Base-by-base conservation (phyloP, 83 land plant species). In the Diphasiastrum complanatum region DNA sequence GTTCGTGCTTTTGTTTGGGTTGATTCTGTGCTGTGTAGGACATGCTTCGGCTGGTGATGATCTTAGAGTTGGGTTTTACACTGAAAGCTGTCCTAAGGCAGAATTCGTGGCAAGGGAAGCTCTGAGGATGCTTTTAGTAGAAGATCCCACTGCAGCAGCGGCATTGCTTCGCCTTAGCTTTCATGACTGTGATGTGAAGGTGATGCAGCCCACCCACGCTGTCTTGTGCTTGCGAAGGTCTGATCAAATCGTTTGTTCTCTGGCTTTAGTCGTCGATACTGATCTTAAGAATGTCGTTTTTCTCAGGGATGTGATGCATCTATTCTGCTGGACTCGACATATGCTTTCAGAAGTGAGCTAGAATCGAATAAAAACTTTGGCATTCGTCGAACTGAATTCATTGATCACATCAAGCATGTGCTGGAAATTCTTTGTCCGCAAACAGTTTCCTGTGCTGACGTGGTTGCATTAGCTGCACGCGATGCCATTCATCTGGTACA, bases 81-180 rank as follows among this genome's bases (percentile, higher is more conserved):
- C 6, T 6, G n/a, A 18, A 5, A 48, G 51, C 51, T 48, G 51
- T 24, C 51, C 51, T 4, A 48, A 48, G 6, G 51, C 51, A 6
- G 51, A 48, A 18, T 18, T 4, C 51, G 23, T 48, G 6, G 51
- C 23, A 4, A 6, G 51, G 5, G 23, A 48, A 24, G 23, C 51
- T 18, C 51, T 48, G 6, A 48, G n/a, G 51, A 48, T 4, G 6
- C 51, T 48, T 18, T 24, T 48, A 18, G 4, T 18, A 6, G 23
- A 48, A 18, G 51, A 48, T 18, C 51, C 51, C 6, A 48, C 51
- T 18, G 51, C 51, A 6, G 51, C 23, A 6, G 51, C 51, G 6
- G 51, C 51, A 48, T 48, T 48, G 51, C 51, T 48, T 48, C 51
- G 51, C n/a, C 51, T 48, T 24, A 24, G 23, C 6, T 48, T 48